Percentiles rank a stretch among this genome's conserved stretches.
These are phyloP conservation scores for Mycena epipterygia DNA, from an alignment of 768 basidiomycete species.

Conservation along the genomic window DNA sequence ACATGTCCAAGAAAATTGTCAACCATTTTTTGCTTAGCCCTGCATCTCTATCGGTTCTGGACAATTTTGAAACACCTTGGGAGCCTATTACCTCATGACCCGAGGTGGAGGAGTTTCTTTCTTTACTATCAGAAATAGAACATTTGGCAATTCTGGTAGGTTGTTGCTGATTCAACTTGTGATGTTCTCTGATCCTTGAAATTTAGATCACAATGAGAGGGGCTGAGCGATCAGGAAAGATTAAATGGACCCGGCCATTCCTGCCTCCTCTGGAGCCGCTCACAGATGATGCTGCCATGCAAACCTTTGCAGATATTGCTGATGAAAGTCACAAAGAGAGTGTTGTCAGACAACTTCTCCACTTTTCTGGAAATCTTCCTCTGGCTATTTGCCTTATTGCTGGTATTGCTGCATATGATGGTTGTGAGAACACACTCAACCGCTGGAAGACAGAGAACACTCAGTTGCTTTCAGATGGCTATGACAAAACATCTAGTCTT, in stretches of 20 bases:
- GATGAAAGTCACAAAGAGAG: constrained; percentile 6
- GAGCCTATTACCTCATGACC: not conserved
- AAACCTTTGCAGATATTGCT: constrained; percentile 16
- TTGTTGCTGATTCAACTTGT: not conserved
- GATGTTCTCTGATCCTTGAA: not conserved
- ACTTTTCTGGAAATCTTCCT: constrained; percentile 16
- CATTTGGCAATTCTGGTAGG: constrained; percentile 10
- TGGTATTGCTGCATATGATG: constrained; percentile 11
- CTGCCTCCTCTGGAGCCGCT: constrained; percentile 12
- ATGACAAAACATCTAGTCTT: constrained; percentile 21
- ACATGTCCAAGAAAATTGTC: not conserved
- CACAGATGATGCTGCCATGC: constrained; percentile 2
- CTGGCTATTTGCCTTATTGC: constrained; percentile 24
- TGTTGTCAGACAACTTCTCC: not conserved
- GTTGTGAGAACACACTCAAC: not conserved
- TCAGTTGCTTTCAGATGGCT: constrained; percentile 14
- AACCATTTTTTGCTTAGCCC: not conserved
- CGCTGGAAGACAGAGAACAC: constrained; percentile 6
- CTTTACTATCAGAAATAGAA: not conserved
- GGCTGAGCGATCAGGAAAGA: constrained; percentile 11
- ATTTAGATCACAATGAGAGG: constrained; percentile 24
- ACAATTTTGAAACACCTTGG: constrained; percentile 26
- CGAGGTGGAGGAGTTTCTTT: constrained; percentile 19
- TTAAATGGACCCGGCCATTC: constrained; percentile 22
- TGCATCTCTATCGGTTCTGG: not conserved